Evolutionary conservation across 2,329 filamentous ascomycete genomes (phyloP).

Genomic region (Escovopsis weberi): DNA sequence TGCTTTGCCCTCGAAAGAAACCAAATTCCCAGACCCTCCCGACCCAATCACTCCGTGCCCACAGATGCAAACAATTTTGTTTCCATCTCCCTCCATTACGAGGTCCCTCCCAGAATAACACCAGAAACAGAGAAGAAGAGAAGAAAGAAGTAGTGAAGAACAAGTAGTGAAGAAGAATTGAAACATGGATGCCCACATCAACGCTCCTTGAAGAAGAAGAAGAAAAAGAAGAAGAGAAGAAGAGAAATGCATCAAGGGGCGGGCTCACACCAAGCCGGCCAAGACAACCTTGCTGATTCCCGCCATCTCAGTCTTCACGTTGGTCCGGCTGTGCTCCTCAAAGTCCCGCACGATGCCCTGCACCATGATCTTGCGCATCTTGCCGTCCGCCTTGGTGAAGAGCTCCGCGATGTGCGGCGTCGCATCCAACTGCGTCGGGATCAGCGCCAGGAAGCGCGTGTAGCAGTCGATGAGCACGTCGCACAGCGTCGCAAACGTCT

Average conservation of each 20-base stretch:
- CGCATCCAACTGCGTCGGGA: constrained; percentile 63
- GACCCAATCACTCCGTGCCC: too few relatives aligned
- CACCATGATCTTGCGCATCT: constrained; percentile 77
- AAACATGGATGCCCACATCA: background rate
- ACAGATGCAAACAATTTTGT: too few relatives aligned
- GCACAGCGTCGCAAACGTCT: constrained; percentile 89
- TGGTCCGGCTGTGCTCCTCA: constrained; percentile 67
- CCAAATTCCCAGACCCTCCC: too few relatives aligned
- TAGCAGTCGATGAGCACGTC: constrained; percentile 93
- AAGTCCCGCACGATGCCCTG: constrained; percentile 82
- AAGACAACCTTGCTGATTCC: constrained; percentile 81
- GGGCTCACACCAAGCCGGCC: constrained; percentile 62
- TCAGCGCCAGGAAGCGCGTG: constrained; percentile 57
- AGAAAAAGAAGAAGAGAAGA: background rate
- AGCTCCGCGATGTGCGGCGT: constrained; percentile 59
- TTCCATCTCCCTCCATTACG: too few relatives aligned
- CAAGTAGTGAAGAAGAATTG: background rate
- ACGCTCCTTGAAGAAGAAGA: background rate
- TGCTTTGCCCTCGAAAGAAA: too few relatives aligned
- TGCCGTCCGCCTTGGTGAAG: constrained; percentile 79
- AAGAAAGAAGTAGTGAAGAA: background rate
- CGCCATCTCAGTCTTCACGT: constrained; percentile 66
- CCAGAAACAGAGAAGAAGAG: background rate
- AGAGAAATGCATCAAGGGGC: background rate
- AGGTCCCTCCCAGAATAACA: too few relatives aligned